Percentiles rank a stretch among this genome's conserved stretches.
Conservation (phyloP, 2,329 filamentous ascomycete species). For the Exophiala spinifera region DNA sequence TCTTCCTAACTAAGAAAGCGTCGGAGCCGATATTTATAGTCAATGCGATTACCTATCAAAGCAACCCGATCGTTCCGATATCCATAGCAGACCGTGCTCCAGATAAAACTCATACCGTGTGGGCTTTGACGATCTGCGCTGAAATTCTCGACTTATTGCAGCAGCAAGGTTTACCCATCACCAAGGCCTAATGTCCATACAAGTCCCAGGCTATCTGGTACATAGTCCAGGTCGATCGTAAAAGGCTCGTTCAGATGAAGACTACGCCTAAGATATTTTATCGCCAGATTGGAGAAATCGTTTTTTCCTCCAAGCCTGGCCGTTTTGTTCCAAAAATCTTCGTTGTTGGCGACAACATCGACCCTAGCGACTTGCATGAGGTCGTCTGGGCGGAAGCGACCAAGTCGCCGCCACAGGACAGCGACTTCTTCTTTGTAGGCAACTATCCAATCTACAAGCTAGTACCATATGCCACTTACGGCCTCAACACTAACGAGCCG, state of each 20-base stretch:
- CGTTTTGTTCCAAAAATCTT: conserved; percentile 46
- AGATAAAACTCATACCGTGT: not conserved
- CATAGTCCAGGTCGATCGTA: conserved; percentile 53
- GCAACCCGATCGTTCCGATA: conserved; percentile 34
- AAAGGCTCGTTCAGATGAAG: conserved; percentile 49
- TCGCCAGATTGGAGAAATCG: conserved; percentile 41
- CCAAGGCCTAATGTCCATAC: conserved; percentile 31
- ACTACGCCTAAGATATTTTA: conserved; percentile 44
- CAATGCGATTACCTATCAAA: conserved; percentile 50
- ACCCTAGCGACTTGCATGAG: conserved; percentile 39
- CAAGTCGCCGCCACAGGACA: conserved; percentile 44
- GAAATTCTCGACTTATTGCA: not conserved
- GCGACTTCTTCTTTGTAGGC: conserved; percentile 45
- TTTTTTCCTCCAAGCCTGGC: conserved; percentile 54
- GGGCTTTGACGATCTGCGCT: not conserved
- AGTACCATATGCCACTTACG: conserved; percentile 50
- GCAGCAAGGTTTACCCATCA: not conserved
- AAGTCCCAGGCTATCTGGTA: conserved; percentile 49
- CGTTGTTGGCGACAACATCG: conserved; percentile 50
- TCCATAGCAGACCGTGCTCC: not conserved
- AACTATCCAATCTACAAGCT: conserved; percentile 45
- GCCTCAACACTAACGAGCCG: conserved; percentile 30
- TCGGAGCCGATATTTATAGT: conserved; percentile 43
- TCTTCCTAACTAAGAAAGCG: conserved; percentile 43
- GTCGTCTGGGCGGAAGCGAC: conserved; percentile 52